These are phyloP conservation scores for Calvatia gigantea DNA, from an alignment of 768 basidiomycete genomes.

Conservation along the genomic window DNA sequence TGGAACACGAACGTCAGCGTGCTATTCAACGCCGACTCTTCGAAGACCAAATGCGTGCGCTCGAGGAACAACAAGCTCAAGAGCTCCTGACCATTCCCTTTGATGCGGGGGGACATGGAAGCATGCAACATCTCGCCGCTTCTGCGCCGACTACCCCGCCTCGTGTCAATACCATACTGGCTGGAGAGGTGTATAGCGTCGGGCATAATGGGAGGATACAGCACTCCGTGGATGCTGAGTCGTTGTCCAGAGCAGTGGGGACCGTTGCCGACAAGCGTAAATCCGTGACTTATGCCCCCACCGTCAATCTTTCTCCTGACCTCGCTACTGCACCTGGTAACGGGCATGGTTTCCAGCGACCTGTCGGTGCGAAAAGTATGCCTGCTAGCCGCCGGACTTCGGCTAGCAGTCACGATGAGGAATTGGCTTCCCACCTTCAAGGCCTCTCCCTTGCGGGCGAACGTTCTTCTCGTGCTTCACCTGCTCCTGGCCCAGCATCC, in stretches of 20 bases:
- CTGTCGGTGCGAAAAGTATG: conserved; percentile 86
- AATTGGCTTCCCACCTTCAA: conserved; percentile 72
- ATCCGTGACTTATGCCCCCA: conserved; percentile 81
- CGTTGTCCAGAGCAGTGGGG: conserved; percentile 67
- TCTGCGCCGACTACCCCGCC: conserved; percentile 89
- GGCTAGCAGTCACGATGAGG: conserved; percentile 83
- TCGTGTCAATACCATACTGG: conserved; percentile 68
- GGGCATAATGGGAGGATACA: conserved; percentile 42
- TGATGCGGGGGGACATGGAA: conserved; percentile 48
- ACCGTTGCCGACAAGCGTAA: conserved; percentile 75
- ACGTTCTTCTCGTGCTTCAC: conserved; percentile 51
- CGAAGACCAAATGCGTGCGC: conserved; percentile 93
- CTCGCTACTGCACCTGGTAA: conserved; percentile 42
- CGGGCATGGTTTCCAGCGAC: conserved; percentile 55
- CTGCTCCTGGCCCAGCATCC: conserved; percentile 47
- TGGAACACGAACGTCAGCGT: conserved; percentile 91
- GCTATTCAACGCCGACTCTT: conserved; percentile 83
- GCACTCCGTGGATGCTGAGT: conserved; percentile 56
- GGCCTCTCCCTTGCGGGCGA: conserved; percentile 69
- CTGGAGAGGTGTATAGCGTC: conserved; percentile 47
- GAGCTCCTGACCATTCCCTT: conserved; percentile 77
- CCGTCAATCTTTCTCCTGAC: conserved; percentile 73
- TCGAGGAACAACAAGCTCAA: conserved; percentile 89
- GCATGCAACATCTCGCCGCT: conserved; percentile 74
- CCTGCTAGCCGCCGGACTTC: conserved; percentile 88